Evolutionary conservation across 805 yeast genomes (phyloP).

Genomic region (Tetrapisispora iriomotensis): DNA sequence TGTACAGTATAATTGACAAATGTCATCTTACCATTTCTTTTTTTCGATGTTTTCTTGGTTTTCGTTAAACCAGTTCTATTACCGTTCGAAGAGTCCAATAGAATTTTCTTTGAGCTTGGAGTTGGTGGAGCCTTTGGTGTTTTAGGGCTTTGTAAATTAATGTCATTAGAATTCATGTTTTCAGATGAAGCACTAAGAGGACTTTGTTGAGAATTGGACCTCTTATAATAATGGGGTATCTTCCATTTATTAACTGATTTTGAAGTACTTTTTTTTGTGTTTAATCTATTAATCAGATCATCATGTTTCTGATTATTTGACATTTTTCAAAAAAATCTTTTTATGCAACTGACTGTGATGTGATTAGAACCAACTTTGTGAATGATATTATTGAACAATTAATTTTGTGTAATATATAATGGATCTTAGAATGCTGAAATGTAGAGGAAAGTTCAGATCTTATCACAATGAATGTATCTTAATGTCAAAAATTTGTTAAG

Average conservation of each 20-base stretch:
- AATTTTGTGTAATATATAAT: too few species aligned
- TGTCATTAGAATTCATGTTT: neutral
- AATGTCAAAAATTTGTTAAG: too few species aligned
- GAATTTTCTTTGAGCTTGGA: constrained; percentile 24
- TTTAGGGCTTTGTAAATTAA: neutral
- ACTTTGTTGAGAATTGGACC: constrained; percentile 7
- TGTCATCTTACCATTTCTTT: constrained; percentile 23
- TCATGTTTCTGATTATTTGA: neutral
- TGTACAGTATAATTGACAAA: constrained; percentile 29
- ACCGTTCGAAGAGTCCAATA: constrained; percentile 17
- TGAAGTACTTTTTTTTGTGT: constrained; percentile 3
- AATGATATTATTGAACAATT: too few species aligned
- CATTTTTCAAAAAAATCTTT: too few species aligned
- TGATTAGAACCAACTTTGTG: too few species aligned
- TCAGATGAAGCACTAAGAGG: too few species aligned
- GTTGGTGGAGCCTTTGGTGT: constrained; percentile 15
- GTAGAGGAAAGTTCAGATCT: too few species aligned
- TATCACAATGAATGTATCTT: too few species aligned
- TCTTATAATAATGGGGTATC: constrained; percentile 28
- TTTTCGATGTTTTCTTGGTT: constrained; percentile 10
- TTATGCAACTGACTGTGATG: too few species aligned
- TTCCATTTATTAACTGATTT: constrained; percentile 27
- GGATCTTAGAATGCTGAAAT: too few species aligned
- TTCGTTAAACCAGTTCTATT: constrained; percentile 10
- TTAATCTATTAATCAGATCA: constrained; percentile 2